A percentile compares a stretch with the other conserved stretches of the same genome.
Conservation (phyloP, 257 asterid species). For the Nicotiana tabacum region DNA sequence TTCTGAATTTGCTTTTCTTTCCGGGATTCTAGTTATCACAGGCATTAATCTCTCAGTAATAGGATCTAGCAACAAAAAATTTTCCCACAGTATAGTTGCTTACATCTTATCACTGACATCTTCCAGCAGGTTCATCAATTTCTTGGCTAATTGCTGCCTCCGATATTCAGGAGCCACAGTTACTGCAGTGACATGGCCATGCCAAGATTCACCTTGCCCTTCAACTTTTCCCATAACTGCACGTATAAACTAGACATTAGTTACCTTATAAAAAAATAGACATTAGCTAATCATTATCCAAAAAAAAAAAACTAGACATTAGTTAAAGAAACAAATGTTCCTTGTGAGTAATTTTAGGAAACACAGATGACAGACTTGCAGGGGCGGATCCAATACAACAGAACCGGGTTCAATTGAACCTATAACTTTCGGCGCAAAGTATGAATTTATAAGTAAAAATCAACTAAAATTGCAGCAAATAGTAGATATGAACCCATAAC, state of each 20-base stretch:
- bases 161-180: constrained; percentile 90
- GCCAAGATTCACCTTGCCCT: constrained; percentile 99
- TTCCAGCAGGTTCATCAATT: constrained; percentile 87
- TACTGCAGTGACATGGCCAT: constrained; percentile 92
- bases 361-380: not conserved
- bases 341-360: not conserved
- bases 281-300: too few species aligned
- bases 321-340: not conserved
- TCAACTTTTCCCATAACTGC: constrained; percentile 98
- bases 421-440: too few species aligned
- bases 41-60: not conserved
- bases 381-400: too few species aligned
- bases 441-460: too few species aligned
- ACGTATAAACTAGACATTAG: not conserved
- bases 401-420: too few species aligned
- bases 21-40: not conserved
- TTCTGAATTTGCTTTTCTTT: not conserved
- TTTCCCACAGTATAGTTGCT: not conserved
- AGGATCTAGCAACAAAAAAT: not conserved
- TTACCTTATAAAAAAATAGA: not conserved
- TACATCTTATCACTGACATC: constrained; percentile 90
- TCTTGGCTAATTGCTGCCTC: constrained; percentile 93
- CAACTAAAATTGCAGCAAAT: too few species aligned
- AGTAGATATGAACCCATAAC: too few species aligned
- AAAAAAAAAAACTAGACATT: not conserved